phyloP scores from a whole-genome alignment of 108 stramenopile species.

The Cylindrotheca closterium region DNA sequence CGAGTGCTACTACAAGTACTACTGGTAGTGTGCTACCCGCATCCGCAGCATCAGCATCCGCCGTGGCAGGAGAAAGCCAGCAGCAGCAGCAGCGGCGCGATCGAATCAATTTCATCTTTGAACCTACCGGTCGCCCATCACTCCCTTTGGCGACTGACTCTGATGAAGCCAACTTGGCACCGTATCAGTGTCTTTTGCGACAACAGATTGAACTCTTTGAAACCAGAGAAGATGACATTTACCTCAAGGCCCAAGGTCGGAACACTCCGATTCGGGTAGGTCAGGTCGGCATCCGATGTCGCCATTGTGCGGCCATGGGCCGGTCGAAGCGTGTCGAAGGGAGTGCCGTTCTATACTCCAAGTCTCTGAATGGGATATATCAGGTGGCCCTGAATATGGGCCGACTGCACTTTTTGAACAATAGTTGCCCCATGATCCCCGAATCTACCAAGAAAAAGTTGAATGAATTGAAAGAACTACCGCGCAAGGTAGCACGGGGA shows the following conservation, averaged over 20 bases:
- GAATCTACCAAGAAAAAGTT: not conserved
- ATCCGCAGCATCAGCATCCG: too few species aligned
- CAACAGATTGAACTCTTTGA: slow-evolving; percentile 61
- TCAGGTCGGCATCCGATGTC: slow-evolving; percentile 55
- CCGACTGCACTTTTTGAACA: slow-evolving; percentile 3
- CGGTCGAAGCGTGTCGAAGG: not conserved
- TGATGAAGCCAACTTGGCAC: slow-evolving; percentile 36
- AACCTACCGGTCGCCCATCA: not conserved
- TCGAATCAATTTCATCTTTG: not conserved
- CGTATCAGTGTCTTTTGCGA: slow-evolving; percentile 51
- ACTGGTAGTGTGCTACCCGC: too few species aligned
- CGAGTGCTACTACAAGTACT: too few species aligned
- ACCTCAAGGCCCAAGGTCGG: slow-evolving; percentile 34
- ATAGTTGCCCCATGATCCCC: slow-evolving; percentile 7
- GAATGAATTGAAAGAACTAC: not conserved
- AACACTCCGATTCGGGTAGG: slow-evolving; percentile 40
- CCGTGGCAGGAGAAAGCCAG: not conserved
- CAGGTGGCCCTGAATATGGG: slow-evolving; percentile 7
- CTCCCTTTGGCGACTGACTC: slow-evolving; percentile 11
- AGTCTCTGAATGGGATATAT: not conserved
- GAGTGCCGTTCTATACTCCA: not conserved
- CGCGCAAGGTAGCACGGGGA: not conserved
- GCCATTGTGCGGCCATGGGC: slow-evolving; percentile 24
- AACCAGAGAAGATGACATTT: slow-evolving; percentile 34
- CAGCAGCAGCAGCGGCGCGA: not conserved